Conservation (phyloP, 768 basidiomycete species). For the Trametes cingulata region DNA sequence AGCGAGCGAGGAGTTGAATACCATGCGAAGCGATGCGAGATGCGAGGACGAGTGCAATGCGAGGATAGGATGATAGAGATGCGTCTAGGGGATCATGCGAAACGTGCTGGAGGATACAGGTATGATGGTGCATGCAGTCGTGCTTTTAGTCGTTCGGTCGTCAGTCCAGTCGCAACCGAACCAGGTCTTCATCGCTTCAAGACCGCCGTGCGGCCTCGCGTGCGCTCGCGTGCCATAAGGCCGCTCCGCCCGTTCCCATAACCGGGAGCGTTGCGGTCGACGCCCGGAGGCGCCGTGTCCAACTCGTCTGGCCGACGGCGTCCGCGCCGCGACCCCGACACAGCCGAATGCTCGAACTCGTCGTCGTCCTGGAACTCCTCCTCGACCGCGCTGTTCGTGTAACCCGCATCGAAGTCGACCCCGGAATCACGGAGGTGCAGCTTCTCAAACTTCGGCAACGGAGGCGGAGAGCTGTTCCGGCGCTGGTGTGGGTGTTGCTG, state of each 20-base stretch:
- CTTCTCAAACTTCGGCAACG: conserved; percentile 28
- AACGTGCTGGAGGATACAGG: neutral
- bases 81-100: conserved; percentile 16
- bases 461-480: conserved; percentile 60
- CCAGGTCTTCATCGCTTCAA: conserved; percentile 11
- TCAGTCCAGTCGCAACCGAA: conserved; percentile 9
- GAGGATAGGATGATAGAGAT: conserved; percentile 5
- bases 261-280: conserved; percentile 52
- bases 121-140: conserved; percentile 16
- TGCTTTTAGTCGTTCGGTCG: conserved; percentile 22
- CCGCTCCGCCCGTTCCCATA: conserved; percentile 68
- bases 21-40: conserved; percentile 10
- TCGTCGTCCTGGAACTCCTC: conserved; percentile 21
- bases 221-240: conserved; percentile 45
- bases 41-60: conserved; percentile 19
- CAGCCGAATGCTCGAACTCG: conserved; percentile 6
- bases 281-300: conserved; percentile 38
- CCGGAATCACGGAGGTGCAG: conserved; percentile 34
- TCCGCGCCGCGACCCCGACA: conserved; percentile 40
- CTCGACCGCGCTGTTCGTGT: conserved; percentile 7
- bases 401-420: conserved; percentile 22
- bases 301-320: conserved; percentile 57
- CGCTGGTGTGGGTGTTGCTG: conserved; percentile 32
- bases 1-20: conserved; percentile 7
- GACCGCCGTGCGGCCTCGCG: conserved; percentile 17